Evolutionary conservation across 495 filamentous ascomycete genomes (phyloP).

Genomic region (Neurospora sp.): DNA sequence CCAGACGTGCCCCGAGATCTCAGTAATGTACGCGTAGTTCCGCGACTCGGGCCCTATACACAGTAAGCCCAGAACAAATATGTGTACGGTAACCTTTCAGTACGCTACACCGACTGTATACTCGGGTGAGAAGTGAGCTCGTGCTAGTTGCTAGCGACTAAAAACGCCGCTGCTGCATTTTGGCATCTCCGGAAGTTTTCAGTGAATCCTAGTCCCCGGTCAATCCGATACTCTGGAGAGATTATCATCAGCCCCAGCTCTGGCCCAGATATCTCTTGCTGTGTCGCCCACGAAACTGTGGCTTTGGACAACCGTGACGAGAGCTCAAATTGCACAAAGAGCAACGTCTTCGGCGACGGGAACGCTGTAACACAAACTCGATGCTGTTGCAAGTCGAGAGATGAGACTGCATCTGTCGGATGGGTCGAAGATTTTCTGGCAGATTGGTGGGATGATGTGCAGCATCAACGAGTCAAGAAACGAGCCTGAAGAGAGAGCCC

Average conservation of each 20-base stretch:
- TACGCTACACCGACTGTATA: background rate
- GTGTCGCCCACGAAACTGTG: background rate
- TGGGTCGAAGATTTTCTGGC: slow-evolving; percentile 5
- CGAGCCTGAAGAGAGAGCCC: slow-evolving; percentile 13
- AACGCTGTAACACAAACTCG: background rate
- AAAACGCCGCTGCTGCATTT: background rate
- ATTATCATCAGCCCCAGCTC: background rate
- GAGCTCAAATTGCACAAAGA: background rate
- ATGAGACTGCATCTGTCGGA: slow-evolving; percentile 2
- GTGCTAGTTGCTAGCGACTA: background rate
- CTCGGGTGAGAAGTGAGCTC: background rate
- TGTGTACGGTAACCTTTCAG: background rate
- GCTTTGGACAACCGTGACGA: background rate
- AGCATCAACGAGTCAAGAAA: slow-evolving; percentile 27
- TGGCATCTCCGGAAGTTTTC: background rate
- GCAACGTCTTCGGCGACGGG: background rate
- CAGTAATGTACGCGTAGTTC: background rate
- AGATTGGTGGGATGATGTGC: slow-evolving; percentile 25
- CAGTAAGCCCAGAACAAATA: background rate
- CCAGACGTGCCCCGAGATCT: background rate
- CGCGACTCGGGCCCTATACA: background rate
- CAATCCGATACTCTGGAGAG: background rate
- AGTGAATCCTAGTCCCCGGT: background rate
- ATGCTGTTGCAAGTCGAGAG: background rate
- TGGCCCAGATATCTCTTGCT: background rate